phyloP scores from a whole-genome alignment of 495 filamentous ascomycete genomes.

The Neurospora sp. region DNA sequence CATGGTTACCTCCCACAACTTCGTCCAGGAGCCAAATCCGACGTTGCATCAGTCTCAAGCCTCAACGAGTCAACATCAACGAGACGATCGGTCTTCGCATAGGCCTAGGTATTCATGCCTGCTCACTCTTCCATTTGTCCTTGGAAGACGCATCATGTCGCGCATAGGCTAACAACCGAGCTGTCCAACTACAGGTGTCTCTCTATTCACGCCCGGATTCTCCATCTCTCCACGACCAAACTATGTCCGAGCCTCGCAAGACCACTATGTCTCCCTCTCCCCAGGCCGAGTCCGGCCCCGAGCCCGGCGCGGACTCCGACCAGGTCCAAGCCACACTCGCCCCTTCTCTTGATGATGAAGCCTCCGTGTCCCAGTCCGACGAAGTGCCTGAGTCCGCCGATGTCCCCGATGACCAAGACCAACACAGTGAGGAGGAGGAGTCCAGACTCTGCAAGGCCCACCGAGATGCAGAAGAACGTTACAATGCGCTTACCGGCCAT shows the following conservation, averaged over 20 bases:
- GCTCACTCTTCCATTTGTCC: not conserved
- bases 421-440: too few species aligned
- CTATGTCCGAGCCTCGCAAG: not conserved
- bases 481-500: too few species aligned
- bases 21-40: not conserved
- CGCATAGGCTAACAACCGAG: not conserved
- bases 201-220: accelerated
- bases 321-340: not conserved
- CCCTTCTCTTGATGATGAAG: too few species aligned
- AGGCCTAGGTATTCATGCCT: not conserved
- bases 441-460: not conserved
- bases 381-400: too few species aligned
- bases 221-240: not conserved
- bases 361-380: too few species aligned
- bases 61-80: not conserved
- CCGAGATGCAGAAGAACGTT: too few species aligned
- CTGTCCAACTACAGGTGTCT: not conserved
- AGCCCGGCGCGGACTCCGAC: not conserved
- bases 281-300: not conserved
- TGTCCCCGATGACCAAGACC: too few species aligned
- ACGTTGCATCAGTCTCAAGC: not conserved
- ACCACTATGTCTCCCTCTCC: not conserved
- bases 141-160: not conserved
- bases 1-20: not conserved
- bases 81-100: not conserved